Evolutionary conservation across 1,139 yeast genomes (phyloP).

Genomic region (Yamadazyma conglobata): DNA sequence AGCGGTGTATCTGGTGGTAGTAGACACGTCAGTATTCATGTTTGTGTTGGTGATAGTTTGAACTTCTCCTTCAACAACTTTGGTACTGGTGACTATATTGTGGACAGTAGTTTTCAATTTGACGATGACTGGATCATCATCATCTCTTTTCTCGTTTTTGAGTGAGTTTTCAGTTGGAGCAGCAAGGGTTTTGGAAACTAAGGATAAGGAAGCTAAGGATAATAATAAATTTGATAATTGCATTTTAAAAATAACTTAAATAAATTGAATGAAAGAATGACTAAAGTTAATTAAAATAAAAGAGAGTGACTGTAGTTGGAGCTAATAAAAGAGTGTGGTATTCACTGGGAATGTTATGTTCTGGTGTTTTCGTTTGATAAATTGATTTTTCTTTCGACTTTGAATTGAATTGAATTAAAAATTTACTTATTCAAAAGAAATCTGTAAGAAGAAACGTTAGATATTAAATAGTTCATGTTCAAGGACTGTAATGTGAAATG

Average conservation of each 20-base stretch:
- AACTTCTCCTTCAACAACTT: constrained; percentile 31
- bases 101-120: constrained; percentile 37
- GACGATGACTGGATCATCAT: constrained; percentile 32
- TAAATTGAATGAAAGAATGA: constrained; percentile 18
- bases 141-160: constrained; percentile 24
- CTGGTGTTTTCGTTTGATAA: not conserved
- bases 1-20: constrained; percentile 44
- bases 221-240: constrained; percentile 29
- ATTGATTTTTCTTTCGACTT: no score
- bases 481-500: no score
- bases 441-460: no score
- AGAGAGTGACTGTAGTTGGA: constrained; percentile 11
- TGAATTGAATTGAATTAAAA: no score
- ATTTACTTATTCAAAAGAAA: no score
- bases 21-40: constrained; percentile 32
- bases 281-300: constrained; percentile 15
- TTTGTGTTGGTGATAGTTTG: constrained; percentile 28
- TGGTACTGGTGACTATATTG: constrained; percentile 29
- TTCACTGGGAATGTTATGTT: constrained; percentile 10
- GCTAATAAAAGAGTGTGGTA: constrained; percentile 6
- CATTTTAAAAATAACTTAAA: constrained; percentile 21
- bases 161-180: constrained; percentile 27
- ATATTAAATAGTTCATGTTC: no score
- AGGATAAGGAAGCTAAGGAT: constrained; percentile 18
- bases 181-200: constrained; percentile 23